phyloP scores from a whole-genome alignment of 495 filamentous ascomycete genomes.

The Penicillium manginii region DNA sequence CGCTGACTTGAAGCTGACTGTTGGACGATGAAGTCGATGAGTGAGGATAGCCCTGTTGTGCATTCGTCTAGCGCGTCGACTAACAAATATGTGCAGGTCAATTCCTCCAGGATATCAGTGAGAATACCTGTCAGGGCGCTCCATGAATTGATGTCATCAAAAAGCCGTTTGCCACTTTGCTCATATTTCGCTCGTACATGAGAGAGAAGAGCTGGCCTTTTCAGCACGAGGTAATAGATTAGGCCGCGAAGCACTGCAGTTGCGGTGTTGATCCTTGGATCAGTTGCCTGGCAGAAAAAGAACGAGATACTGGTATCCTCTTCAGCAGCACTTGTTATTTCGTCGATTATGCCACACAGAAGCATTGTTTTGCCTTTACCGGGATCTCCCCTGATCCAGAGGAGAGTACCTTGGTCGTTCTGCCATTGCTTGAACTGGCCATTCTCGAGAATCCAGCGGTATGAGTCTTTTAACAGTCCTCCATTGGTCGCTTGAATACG shows the following conservation, averaged over 20 bases:
- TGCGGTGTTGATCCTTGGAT: constrained; percentile 40
- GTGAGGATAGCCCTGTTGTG: constrained; percentile 17
- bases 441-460: constrained; percentile 46
- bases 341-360: constrained; percentile 44
- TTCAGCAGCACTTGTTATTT: constrained; percentile 23
- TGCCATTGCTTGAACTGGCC: constrained; percentile 33
- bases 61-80: constrained; percentile 57
- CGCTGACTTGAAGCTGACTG: neutral
- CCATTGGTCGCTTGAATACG: constrained; percentile 28
- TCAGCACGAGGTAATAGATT: constrained; percentile 40
- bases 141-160: constrained; percentile 40
- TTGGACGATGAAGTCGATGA: constrained; percentile 37
- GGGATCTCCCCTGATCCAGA: constrained; percentile 35
- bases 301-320: constrained; percentile 33
- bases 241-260: constrained; percentile 44
- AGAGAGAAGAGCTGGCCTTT: constrained; percentile 37
- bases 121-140: constrained; percentile 33
- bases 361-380: constrained; percentile 46
- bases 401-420: constrained; percentile 5
- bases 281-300: constrained; percentile 52
- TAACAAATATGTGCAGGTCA: constrained; percentile 37
- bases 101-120: constrained; percentile 37
- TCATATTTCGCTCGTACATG: constrained; percentile 24
- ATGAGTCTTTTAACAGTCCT: constrained; percentile 42
- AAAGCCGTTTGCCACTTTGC: constrained; percentile 23